Evolutionary conservation across 495 filamentous ascomycete genomes (phyloP).

Genomic region (Chaetomium tenue): DNA sequence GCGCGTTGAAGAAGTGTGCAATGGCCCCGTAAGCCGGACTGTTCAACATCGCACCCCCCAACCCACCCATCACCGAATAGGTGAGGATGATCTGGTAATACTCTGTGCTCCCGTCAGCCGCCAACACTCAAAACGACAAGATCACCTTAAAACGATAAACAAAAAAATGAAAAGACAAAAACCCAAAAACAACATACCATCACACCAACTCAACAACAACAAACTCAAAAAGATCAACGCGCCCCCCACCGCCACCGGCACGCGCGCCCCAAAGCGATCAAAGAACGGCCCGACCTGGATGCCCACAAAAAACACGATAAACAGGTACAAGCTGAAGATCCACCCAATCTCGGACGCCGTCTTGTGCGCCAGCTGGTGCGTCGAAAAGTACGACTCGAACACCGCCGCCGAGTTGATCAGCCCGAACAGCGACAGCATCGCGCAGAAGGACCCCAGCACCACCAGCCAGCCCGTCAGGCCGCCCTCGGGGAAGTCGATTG

Average conservation of each 20-base stretch:
- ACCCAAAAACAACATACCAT: slow-evolving; percentile 31
- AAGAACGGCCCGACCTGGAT: slow-evolving; percentile 69
- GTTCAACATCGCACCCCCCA: slow-evolving; percentile 58
- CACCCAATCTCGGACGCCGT: slow-evolving; percentile 59
- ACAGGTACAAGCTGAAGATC: slow-evolving; percentile 63
- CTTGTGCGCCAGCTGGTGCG: slow-evolving; percentile 57
- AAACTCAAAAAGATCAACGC: slow-evolving; percentile 53
- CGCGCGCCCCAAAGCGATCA: slow-evolving; percentile 57
- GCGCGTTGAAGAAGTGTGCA: slow-evolving; percentile 63
- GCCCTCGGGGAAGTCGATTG: slow-evolving; percentile 57
- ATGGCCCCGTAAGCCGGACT: slow-evolving; percentile 59
- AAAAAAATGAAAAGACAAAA: background rate
- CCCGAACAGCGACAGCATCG: slow-evolving; percentile 63
- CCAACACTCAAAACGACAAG: background rate
- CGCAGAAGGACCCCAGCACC: slow-evolving; percentile 58
- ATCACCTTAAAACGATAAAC: too few relatives aligned
- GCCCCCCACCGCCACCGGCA: slow-evolving; percentile 54
- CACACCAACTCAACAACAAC: slow-evolving; percentile 52
- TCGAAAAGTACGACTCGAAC: slow-evolving; percentile 61
- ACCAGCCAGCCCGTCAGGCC: slow-evolving; percentile 61
- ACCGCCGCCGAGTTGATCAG: slow-evolving; percentile 63
- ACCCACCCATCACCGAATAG: slow-evolving; percentile 56
- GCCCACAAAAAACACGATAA: slow-evolving; percentile 62
- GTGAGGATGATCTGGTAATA: slow-evolving; percentile 69
- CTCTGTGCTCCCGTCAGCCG: slow-evolving; percentile 31